Evolutionary conservation across 768 basidiomycete species (phyloP), one percentile per base, ranked within the genome.

Genomic region (Xanthoconium stramineum): DNA sequence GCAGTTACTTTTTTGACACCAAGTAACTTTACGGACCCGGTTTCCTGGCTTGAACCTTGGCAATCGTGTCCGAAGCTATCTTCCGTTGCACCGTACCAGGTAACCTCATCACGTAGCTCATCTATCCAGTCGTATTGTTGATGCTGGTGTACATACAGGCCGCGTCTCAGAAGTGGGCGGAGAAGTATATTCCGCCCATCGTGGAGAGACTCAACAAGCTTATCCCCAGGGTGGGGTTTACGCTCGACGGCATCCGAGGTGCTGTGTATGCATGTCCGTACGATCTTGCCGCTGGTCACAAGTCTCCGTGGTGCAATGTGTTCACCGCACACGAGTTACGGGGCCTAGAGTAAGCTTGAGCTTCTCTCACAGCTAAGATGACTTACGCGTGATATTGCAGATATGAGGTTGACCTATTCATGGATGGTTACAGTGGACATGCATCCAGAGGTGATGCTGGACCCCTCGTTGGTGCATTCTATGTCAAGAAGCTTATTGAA

Each of bases 191-290:
- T 32, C 75, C 75, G 8, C 64, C 68, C 6, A 77, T 77, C 52
- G 66, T 65, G 8, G 52, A 64, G 13, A 70, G 74, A 42, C 65
- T 78, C 49, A 74, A 76, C 57, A 46, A 58, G 33, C 59, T 70
- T 35, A 50, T 77, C 14, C 74, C 74, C 0, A 71, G 63, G 0
- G 65, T 76, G 15, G 58, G 57, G 36, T 66, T 77, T 30, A 62
- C 68, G 13, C 30, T 58, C 8, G 56, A 68, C 33, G 67, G 73
- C 58, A 63, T 66, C 14, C 74, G 66, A 39, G 77, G 77, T 28
- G 74, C 75, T 49, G 65, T 78, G 46, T 76, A 72, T 48, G 75
- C 75, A 24, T 75, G 75, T 50, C 71, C 75, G 28, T 78, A 75
- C 47, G 77, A 77, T 55, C 65, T 73, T 39, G 76, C 75, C 2